A percentile compares a stretch with the other conserved stretches of the same genome.
phyloP scores from a whole-genome alignment of 2,329 filamentous ascomycete species.

The Shiraia sp. region DNA sequence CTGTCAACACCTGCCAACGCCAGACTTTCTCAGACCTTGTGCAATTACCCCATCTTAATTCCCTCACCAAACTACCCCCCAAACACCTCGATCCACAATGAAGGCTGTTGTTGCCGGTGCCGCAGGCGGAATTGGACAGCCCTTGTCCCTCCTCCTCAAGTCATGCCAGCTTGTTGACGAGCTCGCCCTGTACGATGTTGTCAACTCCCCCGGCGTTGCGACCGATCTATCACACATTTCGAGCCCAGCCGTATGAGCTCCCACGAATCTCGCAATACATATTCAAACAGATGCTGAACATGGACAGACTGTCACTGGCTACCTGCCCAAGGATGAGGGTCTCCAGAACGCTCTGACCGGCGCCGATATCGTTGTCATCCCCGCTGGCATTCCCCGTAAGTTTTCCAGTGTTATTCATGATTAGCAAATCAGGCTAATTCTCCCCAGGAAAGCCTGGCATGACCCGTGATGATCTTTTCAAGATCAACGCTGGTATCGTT shows the following conservation, averaged over 20 bases:
- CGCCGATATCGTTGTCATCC: conserved; percentile 95
- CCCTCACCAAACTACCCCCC: conserved; percentile 11
- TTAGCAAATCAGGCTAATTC: conserved; percentile 15
- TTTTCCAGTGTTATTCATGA: conserved; percentile 1
- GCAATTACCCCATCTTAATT: conserved; percentile 20
- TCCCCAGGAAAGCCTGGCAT: conserved; percentile 90
- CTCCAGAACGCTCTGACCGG: conserved; percentile 87
- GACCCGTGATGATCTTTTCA: conserved; percentile 99
- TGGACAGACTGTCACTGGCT: conserved; percentile 75
- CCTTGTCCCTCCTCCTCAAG: conserved; percentile 95
- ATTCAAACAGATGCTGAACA: conserved; percentile 18
- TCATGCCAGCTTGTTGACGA: conserved; percentile 84
- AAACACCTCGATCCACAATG: conserved; percentile 33
- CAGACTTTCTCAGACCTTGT: conserved; percentile 2
- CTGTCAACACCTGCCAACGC: no score
- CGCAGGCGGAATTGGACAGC: conserved; percentile 98
- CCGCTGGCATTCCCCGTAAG: conserved; percentile 93
- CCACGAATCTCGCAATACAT: conserved; percentile 9
- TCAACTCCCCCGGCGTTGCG: conserved; percentile 96
- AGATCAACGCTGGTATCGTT: conserved; percentile 98
- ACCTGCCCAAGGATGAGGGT: conserved; percentile 81
- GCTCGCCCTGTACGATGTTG: conserved; percentile 97
- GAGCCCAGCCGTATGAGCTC: conserved; percentile 70
- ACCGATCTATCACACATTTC: conserved; percentile 98
- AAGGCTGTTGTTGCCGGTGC: conserved; percentile 78